phyloP scores from a whole-genome alignment of 1,284 basidiomycete genomes.

The Entoloma clypeatum region DNA sequence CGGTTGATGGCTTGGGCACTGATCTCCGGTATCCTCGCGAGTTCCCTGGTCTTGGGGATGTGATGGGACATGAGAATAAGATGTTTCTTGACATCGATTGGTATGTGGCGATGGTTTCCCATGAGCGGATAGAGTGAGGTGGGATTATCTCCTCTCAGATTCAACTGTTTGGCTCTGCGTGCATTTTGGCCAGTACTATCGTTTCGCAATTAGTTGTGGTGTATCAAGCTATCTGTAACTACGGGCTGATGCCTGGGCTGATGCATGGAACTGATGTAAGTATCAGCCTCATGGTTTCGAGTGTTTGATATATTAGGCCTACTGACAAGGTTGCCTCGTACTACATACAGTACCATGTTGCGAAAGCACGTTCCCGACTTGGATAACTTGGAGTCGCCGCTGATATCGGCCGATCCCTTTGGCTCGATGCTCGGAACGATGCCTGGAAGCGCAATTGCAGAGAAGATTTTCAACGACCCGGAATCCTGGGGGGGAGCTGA shows the following conservation, averaged over 20 bases:
- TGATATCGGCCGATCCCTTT: slow-evolving; percentile 28
- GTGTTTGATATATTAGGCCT: no score
- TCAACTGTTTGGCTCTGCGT: no score
- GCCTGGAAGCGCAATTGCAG: slow-evolving; percentile 35
- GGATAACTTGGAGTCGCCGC: slow-evolving; percentile 34
- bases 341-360: no score
- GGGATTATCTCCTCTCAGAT: no score
- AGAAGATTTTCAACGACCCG: slow-evolving; percentile 39
- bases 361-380: slow-evolving; percentile 30
- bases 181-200: no score
- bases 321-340: no score
- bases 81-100: slow-evolving; percentile 6
- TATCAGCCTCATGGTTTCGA: no score
- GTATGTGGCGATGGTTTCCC: slow-evolving; percentile 2
- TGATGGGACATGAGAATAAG: slow-evolving; percentile 14
- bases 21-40: background rate
- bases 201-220: no score
- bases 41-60: background rate
- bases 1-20: slow-evolving; percentile 1
- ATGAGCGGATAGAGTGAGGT: no score
- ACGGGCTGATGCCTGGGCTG: no score
- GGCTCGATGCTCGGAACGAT: slow-evolving; percentile 23
- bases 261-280: no score
- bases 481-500: slow-evolving; percentile 33
- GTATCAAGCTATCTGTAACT: no score